Evolutionary conservation across 2,329 filamentous ascomycete species (phyloP).

Genomic region (Botrytis tulipae): DNA sequence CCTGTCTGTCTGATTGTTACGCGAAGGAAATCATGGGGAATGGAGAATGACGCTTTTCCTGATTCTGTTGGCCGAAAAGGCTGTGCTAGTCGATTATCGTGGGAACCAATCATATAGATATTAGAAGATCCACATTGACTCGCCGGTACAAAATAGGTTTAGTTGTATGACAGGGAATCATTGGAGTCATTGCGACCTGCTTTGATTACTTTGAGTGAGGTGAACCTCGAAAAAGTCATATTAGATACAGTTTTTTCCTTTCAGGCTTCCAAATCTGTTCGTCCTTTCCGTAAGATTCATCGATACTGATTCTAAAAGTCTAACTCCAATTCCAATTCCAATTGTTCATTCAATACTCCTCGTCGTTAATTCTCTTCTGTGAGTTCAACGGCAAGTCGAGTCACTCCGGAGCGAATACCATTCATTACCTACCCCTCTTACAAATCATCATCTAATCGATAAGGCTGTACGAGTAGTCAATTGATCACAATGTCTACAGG

Average conservation of each 20-base stretch:
- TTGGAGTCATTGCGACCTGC: background rate
- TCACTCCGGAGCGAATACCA: background rate
- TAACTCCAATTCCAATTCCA: background rate
- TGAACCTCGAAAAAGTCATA: constrained; percentile 13
- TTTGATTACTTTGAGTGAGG: constrained; percentile 1
- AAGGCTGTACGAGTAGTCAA: constrained; percentile 9
- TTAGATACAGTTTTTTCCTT: constrained; percentile 3
- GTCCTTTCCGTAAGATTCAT: constrained; percentile 11
- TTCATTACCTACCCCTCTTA: background rate
- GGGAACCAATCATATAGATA: background rate
- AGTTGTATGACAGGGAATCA: background rate
- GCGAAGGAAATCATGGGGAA: constrained; percentile 9
- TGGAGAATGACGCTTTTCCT: background rate
- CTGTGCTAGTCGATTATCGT: background rate
- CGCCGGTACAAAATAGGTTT: constrained; percentile 14
- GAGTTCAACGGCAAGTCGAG: constrained; percentile 3
- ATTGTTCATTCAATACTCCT: background rate
- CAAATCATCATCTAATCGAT: constrained; percentile 3
- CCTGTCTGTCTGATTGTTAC: constrained; percentile 2
- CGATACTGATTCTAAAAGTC: background rate
- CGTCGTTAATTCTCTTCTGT: constrained; percentile 9
- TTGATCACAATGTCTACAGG: constrained; percentile 10
- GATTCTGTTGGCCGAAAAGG: constrained; percentile 15
- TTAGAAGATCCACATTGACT: background rate
- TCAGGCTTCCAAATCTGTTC: background rate